phyloP scores from a whole-genome alignment of 2,329 filamentous ascomycete genomes.

The Colletotrichum nymphaeae region DNA sequence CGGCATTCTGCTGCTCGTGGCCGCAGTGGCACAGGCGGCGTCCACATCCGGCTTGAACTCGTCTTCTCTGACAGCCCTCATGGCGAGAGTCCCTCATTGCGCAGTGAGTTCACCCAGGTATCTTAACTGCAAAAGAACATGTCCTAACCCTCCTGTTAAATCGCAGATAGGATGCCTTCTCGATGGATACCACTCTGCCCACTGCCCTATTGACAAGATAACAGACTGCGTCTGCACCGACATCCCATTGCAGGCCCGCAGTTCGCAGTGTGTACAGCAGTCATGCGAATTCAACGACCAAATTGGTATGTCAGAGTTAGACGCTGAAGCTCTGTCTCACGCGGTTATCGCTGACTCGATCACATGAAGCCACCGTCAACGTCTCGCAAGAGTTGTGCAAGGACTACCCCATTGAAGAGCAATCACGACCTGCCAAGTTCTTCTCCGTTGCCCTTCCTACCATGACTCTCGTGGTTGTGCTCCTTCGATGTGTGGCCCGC shows the following conservation, averaged over 20 bases:
- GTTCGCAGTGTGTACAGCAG: conserved; percentile 26
- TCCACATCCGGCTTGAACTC: no score
- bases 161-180: no score
- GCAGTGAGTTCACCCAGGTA: no score
- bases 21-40: no score
- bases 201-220: not conserved
- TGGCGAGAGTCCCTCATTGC: no score
- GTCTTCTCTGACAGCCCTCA: no score
- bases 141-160: no score
- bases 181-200: no score
- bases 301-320: conserved; percentile 3
- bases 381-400: conserved; percentile 13
- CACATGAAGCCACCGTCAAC: not conserved
- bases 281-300: conserved; percentile 24
- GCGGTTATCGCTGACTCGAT: not conserved
- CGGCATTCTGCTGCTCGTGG: no score
- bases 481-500: conserved; percentile 15
- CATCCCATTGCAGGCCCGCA: conserved; percentile 8
- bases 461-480: conserved; percentile 4
- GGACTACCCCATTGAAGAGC: conserved; percentile 12
- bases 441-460: conserved; percentile 4
- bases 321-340: no score
- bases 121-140: no score
- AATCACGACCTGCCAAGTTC: not conserved
- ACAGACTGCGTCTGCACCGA: conserved; percentile 25